A percentile compares a stretch with the other conserved stretches of the same genome.
Conservation (phyloP, 2,329 filamentous ascomycete genomes). For the Diaporthe citri region DNA sequence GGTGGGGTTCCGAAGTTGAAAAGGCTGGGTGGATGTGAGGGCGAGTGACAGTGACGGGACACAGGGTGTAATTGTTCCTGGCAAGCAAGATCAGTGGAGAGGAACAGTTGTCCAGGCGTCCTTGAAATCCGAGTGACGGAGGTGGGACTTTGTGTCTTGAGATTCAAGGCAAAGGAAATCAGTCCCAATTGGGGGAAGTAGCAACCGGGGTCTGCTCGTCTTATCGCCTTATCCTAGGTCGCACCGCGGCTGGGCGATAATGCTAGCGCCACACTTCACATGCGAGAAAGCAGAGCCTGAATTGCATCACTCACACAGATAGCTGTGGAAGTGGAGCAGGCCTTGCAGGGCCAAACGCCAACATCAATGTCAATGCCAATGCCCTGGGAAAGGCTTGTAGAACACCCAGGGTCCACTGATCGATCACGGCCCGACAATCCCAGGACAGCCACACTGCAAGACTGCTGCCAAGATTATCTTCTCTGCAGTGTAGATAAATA, state of each 20-base stretch:
- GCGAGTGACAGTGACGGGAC: background rate
- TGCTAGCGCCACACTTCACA: constrained; percentile 30
- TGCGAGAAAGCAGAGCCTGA: constrained; percentile 17
- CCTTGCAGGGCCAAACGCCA: background rate
- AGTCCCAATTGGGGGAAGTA: background rate
- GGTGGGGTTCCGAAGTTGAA: background rate
- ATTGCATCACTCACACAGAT: background rate
- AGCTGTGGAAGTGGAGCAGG: background rate
- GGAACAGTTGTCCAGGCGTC: background rate
- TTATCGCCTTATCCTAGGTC: background rate
- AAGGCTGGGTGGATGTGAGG: too few relatives aligned
- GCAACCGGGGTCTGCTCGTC: background rate
- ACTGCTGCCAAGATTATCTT: too few relatives aligned
- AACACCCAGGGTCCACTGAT: constrained; percentile 1
- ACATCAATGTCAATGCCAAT: background rate
- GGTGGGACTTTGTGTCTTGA: background rate
- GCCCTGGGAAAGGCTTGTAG: background rate
- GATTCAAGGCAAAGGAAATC: constrained; percentile 11
- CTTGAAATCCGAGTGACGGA: too few relatives aligned
- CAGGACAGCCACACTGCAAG: background rate
- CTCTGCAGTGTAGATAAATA: background rate
- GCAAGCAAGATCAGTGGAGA: background rate
- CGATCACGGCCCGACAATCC: background rate
- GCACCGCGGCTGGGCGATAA: background rate
- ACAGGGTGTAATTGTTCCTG: background rate